phyloP scores from a whole-genome alignment of 495 filamentous ascomycete genomes.

The Podospora pseudocomata region DNA sequence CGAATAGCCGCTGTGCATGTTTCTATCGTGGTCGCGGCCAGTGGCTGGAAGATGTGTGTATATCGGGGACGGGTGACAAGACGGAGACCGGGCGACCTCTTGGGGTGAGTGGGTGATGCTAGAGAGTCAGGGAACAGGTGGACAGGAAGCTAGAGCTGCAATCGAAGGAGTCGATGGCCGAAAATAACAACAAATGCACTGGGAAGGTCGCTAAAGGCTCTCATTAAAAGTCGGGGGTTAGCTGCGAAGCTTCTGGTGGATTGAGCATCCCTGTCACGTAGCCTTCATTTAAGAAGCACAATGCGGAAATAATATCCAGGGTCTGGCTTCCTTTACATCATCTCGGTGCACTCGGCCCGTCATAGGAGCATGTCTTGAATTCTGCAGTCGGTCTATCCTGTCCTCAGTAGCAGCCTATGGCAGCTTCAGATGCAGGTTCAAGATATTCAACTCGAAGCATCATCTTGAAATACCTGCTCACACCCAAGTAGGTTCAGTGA shows the following conservation, averaged over 20 bases:
- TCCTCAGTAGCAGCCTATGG: neutral
- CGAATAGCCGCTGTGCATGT: slow-evolving; percentile 15
- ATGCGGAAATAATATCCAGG: slow-evolving; percentile 9
- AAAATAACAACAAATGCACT: slow-evolving; percentile 6
- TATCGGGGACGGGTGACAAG: slow-evolving; percentile 1
- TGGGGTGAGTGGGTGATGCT: slow-evolving; percentile 4
- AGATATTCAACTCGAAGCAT: neutral
- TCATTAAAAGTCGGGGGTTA: slow-evolving; percentile 15
- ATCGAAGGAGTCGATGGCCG: slow-evolving; percentile 7
- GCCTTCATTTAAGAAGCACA: slow-evolving; percentile 11
- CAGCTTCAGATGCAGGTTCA: neutral
- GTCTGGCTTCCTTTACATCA: neutral
- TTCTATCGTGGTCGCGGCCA: slow-evolving; percentile 12
- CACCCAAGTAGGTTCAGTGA: no score
- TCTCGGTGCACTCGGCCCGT: slow-evolving; percentile 1
- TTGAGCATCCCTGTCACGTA: slow-evolving; percentile 13
- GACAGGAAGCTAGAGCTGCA: neutral
- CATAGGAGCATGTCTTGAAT: neutral
- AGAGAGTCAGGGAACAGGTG: neutral
- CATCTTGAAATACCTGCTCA: neutral
- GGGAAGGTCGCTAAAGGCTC: slow-evolving; percentile 12
- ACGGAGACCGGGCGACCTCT: slow-evolving; percentile 14
- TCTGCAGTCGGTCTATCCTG: neutral
- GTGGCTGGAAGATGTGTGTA: slow-evolving; percentile 7
- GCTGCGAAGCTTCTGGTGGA: slow-evolving; percentile 8